Base-by-base conservation (phyloP, 2,329 filamentous ascomycete species). In the Xylaria polymorpha region DNA sequence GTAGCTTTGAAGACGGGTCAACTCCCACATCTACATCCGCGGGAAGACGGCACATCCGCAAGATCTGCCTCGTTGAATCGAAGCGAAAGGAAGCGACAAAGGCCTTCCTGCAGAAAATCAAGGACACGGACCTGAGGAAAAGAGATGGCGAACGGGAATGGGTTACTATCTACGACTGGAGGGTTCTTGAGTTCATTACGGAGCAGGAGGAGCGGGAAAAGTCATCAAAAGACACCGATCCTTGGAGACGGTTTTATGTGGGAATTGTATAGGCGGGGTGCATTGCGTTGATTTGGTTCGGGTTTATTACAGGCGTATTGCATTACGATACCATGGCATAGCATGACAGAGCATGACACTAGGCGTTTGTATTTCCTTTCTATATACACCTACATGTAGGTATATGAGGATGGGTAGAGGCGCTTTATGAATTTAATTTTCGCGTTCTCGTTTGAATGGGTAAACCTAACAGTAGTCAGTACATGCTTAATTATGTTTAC, bases 111-210 rank as follows among this genome's bases (percentile, higher is more conserved):
- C 66, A 67, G 22, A 71, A 69, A 4, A 77, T 84, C 8, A 75
- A 82, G 43, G 64, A 72, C 7, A 69, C 75, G 10, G 77, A 79
- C 12, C 55, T 79, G 14, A 71, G 63, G 25, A 73, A 72, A 10
- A 74, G 74, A 2, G 72, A 74, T 2, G 78, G 78, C 4, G 71
- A 72, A 35, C 75, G 80, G 6, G 78, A 80, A 10, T 82, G 80
- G 77, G 79, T 85, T 1, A 77, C 78, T 6, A 78, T 85, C 1
- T 84, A 84, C 62, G 84, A 86, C 71, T 86, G 84, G 84, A 79
- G 82, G 4, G 74, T 85, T 5, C 67, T 86, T 56, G 77, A 80
- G 39, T 78, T 81, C 22, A 73, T 86, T 10, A 78, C 77, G 2
- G 80, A 80, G 41, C 66, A 79, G 51, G 84, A 87, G 64, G 77